Evolutionary conservation across 345 rosid species (phyloP).

Genomic region (Eutrema yunnanense): DNA sequence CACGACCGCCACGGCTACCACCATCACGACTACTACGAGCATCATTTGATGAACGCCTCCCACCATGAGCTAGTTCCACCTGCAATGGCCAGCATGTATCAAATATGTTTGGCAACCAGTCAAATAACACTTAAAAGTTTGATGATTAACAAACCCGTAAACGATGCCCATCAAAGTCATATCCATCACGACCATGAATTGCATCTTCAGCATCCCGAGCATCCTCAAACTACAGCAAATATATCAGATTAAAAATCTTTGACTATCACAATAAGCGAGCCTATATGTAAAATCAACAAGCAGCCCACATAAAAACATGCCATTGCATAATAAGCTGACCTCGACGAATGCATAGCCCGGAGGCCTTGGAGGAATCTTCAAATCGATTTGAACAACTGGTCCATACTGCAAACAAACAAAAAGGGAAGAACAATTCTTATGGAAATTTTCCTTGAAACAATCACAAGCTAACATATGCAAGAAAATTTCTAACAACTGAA

Average conservation of each 20-base stretch:
- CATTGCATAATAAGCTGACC: constrained; percentile 33
- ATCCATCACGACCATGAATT: constrained; percentile 92
- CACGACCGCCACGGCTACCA: constrained; percentile 39
- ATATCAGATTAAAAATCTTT: constrained; percentile 24
- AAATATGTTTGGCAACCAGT: background rate
- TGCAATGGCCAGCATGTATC: constrained; percentile 17
- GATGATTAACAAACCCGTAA: constrained; percentile 52
- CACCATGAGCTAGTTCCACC: constrained; percentile 99
- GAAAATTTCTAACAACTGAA: background rate
- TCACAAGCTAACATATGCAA: background rate
- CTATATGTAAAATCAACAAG: background rate
- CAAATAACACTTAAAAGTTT: background rate
- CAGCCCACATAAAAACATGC: background rate
- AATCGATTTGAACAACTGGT: constrained; percentile 73
- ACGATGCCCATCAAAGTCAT: constrained; percentile 86
- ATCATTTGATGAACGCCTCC: constrained; percentile 64
- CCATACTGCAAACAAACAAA: constrained; percentile 61
- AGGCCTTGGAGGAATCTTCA: constrained; percentile 98
- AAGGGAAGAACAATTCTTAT: background rate
- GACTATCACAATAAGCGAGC: constrained; percentile 25
- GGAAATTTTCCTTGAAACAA: background rate
- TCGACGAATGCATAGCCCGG: constrained; percentile 99
- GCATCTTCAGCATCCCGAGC: constrained; percentile 98
- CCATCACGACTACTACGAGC: constrained; percentile 67
- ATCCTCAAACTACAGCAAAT: constrained; percentile 67